Base-by-base conservation (phyloP, 176 grass and related monocot genomes). In the Elaeis guineensis region DNA sequence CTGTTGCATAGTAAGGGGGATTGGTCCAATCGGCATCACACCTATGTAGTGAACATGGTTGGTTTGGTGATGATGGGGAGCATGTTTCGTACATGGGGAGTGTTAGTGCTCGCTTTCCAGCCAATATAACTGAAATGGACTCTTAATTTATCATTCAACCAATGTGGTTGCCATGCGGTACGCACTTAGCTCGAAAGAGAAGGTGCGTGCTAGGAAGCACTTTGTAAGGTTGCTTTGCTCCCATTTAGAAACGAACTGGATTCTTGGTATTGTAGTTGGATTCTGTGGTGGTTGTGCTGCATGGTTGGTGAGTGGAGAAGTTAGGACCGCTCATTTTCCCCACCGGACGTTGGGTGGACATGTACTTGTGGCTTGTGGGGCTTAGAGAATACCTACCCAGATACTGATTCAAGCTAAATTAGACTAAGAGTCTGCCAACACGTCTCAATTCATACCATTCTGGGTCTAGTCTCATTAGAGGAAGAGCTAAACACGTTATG, bases 201-300 rank as follows among this genome's bases (percentile, higher is more conserved):
- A 72, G 25, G 51, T 32, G 16, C n/a, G 24, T 60, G 58, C 58
- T 32, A 60, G 58, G 15, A 60, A 60, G 25, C 25, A 30, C 58
- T 23, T 22, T 21, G 19, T 48, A 20, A 21, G 67, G 49, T 73
- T 65, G 18, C 16, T 12, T 66, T 59, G 39, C 19, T 62, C 72
- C 25, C 49, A 49, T 26, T 23, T 55, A 12, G 19, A 69, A 69
- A 69, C 54, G 49, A 77, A 66, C 64, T 77, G 52, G 64, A 77
- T 77, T 61, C 74, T 19, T 9, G 25, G 16, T 60, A 60, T 0
- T 1, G 28, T 59, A 6, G 17, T 59, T 59, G 57, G 57, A 25
- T 25, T 28, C 25, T 61, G 3, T 35, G 25, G 26, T 29, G 16
- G 26, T 61, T 61, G 25, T 61, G 35, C 12, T 22, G 18, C 3